Evolutionary conservation across 179 eudicot genomes (phyloP), one percentile per base, ranked within the genome.

Genomic region (Drosera spatulata): DNA sequence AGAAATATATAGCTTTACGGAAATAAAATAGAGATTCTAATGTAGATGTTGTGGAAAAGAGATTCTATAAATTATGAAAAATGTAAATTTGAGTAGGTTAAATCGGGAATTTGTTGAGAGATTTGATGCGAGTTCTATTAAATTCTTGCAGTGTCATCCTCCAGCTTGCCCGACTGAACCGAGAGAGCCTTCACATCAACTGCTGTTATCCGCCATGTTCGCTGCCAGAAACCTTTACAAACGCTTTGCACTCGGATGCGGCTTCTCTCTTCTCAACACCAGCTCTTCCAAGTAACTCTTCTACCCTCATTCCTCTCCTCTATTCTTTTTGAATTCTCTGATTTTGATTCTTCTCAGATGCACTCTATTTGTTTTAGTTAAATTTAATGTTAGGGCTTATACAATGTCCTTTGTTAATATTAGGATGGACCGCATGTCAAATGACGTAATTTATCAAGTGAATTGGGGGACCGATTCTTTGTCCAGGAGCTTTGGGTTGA

Each of bases 211-310:
- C 15, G 50, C 58, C 66, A 79, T 79, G 83, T 61, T 75, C 22
- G 60, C 62, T 14, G 48, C 69, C 40, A 66, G 69, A 61, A 78
- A 46, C 42, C 69, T 78, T 50, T 80, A 65, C 43, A 72, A 57
- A 58, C 65, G 48, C 13, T 10, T 10, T 50, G 49, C 33, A 22
- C 33, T 74, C 46, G 71, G 64, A 66, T 58, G 69, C 70, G 50
- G 73, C 50, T 62, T 76, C 7, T 68, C 74, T 44, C 69, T 71
- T 52, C 40, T 68, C 55, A 64, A 64, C 54, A 53, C 47, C 59
- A 53, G 41, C 58, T 56, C 62, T 61, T 71, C 65, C 74, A 70
- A 61, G 82, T 78, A 22, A 22, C 33, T 22, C 33, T 22, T 22
- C 33, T 22, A 22, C 33, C 33, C 33, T 62, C 49, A 11, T 53